Evolutionary conservation across 371 early-diverging fungal species (phyloP).

Genomic region (Nematocida ironsii): DNA sequence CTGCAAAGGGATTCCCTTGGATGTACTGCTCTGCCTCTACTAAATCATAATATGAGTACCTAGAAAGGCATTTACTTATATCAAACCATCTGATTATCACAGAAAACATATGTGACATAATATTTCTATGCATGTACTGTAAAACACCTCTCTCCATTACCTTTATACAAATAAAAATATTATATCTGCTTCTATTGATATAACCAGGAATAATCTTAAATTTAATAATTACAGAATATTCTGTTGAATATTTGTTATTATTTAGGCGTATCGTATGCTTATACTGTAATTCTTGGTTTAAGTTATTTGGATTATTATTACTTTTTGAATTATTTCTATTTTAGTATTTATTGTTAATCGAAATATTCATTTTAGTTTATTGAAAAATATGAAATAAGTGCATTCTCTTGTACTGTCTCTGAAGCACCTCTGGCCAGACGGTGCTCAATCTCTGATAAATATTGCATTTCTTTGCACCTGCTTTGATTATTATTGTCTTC

Average conservation of each 20-base stretch:
- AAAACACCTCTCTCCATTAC: not conserved
- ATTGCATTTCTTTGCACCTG: constrained; percentile 59
- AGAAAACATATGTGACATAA: not conserved
- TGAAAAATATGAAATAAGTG: constrained; percentile 60
- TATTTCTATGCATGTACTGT: not conserved
- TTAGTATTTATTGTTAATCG: not conserved
- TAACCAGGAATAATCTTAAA: too few relatives aligned
- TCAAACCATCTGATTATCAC: not conserved
- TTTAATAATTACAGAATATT: too few relatives aligned
- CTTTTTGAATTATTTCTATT: not conserved
- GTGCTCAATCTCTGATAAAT: constrained; percentile 65
- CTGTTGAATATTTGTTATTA: too few relatives aligned
- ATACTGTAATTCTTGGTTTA: too few relatives aligned
- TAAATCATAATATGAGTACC: constrained; percentile 44
- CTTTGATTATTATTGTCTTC: constrained; percentile 57
- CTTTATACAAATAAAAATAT: not conserved
- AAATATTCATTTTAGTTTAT: not conserved
- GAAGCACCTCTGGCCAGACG: constrained; percentile 62
- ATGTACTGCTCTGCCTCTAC: constrained; percentile 31
- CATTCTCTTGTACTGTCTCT: constrained; percentile 67
- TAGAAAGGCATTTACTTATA: not conserved
- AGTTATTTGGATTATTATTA: too few relatives aligned
- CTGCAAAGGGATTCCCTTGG: constrained; percentile 32
- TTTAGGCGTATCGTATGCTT: too few relatives aligned
- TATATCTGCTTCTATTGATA: not conserved